phyloP scores from a whole-genome alignment of 2,329 filamentous ascomycete genomes.

The Gaeumannomyces tritici region DNA sequence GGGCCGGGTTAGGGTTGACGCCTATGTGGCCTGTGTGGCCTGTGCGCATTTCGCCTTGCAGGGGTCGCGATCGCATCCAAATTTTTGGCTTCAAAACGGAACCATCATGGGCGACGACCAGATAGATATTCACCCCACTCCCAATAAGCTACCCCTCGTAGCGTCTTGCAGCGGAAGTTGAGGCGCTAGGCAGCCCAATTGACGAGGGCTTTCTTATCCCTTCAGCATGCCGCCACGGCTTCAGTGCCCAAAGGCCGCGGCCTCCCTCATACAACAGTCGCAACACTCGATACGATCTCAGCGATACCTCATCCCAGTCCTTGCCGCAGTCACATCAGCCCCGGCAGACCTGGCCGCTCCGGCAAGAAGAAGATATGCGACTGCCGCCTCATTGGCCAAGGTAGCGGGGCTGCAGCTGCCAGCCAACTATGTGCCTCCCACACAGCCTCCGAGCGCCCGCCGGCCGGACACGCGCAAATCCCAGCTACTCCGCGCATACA shows the following conservation, averaged over 20 bases:
- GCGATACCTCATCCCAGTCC: not conserved
- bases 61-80: not conserved
- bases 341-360: not conserved
- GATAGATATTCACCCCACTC: not conserved
- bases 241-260: conserved; percentile 9
- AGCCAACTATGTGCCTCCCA: conserved; percentile 47
- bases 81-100: not conserved
- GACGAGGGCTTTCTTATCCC: not conserved
- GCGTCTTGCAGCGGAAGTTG: not conserved
- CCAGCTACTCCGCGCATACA: conserved; percentile 78
- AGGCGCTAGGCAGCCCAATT: not conserved
- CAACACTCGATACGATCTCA: not conserved
- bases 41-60: not conserved
- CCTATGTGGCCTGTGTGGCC: too few relatives aligned
- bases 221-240: conserved; percentile 16
- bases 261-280: conserved; percentile 2
- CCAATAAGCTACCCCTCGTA: not conserved
- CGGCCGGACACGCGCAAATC: conserved; percentile 81
- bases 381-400: not conserved
- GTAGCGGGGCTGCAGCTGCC: conserved; percentile 20
- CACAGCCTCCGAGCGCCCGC: conserved; percentile 81
- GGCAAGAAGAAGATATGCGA: conserved; percentile 2
- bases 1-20: not conserved
- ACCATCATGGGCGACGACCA: not conserved
- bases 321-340: not conserved